A percentile compares a stretch with the other conserved stretches of the same genome.
Evolutionary conservation across 2,329 filamentous ascomycete genomes (phyloP).

Genomic region (Fusarium pininemorale): DNA sequence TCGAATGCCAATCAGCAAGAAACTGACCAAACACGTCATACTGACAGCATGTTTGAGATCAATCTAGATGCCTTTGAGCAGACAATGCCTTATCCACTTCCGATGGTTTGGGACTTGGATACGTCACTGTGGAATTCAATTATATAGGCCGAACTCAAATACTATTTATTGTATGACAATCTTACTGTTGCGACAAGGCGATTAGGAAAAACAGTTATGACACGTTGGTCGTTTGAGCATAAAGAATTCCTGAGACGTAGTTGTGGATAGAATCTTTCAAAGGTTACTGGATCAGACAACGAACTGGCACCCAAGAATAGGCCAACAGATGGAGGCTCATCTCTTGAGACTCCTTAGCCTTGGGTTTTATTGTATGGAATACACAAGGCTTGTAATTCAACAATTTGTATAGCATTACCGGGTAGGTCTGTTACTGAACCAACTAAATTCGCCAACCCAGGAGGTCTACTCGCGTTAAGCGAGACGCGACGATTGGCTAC

Average conservation of each 20-base stretch:
- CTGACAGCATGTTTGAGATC: neutral
- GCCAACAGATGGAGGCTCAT: accelerated
- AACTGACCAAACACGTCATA: neutral
- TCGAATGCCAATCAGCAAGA: neutral
- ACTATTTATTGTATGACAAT: accelerated
- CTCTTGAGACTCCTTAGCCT: accelerated
- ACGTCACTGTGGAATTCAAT: neutral
- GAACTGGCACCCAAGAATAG: accelerated
- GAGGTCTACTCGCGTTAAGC: accelerated
- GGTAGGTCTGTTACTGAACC: neutral
- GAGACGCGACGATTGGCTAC: neutral
- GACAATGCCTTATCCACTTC: neutral
- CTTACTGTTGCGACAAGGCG: accelerated
- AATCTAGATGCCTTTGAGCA: neutral
- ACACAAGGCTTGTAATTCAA: accelerated
- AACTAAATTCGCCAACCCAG: neutral
- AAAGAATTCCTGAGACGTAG: accelerated
- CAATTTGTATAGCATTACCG: neutral
- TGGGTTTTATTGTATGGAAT: neutral
- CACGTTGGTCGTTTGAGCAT: accelerated
- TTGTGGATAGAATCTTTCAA: accelerated
- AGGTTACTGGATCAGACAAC: accelerated
- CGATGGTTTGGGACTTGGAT: neutral
- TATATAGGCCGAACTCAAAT: neutral
- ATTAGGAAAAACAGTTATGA: accelerated